Conservation (phyloP, 1,139 yeast genomes). For the Taiozyma sp. region DNA sequence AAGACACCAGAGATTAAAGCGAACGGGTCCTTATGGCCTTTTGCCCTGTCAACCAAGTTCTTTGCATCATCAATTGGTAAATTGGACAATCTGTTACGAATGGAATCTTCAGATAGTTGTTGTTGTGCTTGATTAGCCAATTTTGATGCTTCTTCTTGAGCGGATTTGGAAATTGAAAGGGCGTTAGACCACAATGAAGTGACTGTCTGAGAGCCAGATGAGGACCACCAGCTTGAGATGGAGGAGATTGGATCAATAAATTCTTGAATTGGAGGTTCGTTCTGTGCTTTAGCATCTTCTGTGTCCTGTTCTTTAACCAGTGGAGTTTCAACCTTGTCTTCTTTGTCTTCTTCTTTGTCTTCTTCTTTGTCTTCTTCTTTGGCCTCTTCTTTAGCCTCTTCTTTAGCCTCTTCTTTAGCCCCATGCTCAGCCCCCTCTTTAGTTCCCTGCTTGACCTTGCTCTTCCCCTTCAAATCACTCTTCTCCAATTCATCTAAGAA, state of each 20-base stretch:
- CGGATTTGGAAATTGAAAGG: constrained; percentile 28
- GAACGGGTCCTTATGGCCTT: constrained; percentile 18
- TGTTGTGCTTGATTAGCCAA: constrained; percentile 31
- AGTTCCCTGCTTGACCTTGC: constrained; percentile 1
- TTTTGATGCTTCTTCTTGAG: constrained; percentile 36
- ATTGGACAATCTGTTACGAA: constrained; percentile 24
- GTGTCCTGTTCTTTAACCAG: constrained; percentile 7
- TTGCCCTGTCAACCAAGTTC: constrained; percentile 12
- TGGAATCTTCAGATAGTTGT: constrained; percentile 1
- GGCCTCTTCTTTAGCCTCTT: constrained; percentile 28
- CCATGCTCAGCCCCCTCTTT: constrained; percentile 13
- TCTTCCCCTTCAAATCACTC: constrained; percentile 23
- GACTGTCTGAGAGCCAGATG: constrained; percentile 72
- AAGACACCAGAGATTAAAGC: constrained; percentile 37
- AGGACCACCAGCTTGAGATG: constrained; percentile 77
- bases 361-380: constrained; percentile 23
- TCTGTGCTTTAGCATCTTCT: neutral
- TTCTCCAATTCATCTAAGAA: constrained; percentile 79
- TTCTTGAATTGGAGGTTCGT: constrained; percentile 5
- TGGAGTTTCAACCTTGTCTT: constrained; percentile 4
- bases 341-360: constrained; percentile 7
- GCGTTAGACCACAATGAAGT: constrained; percentile 60
- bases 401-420: constrained; percentile 18
- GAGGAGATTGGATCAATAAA: constrained; percentile 60
- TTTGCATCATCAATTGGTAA: constrained; percentile 27